phyloP scores from a whole-genome alignment of 2,329 filamentous ascomycete species.

The Pleochaeta shiraiana region DNA sequence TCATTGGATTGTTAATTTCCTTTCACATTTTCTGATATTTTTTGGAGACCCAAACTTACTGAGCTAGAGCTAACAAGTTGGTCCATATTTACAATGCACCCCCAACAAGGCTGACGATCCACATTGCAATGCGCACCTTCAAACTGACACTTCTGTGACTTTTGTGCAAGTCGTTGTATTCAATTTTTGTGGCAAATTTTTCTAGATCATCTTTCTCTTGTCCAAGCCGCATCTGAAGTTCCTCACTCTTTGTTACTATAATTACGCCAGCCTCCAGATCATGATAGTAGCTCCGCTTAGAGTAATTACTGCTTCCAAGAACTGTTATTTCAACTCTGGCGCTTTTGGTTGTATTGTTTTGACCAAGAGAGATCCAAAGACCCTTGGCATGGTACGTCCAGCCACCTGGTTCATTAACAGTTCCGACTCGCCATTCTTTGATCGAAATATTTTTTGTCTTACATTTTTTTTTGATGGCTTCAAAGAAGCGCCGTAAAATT shows the following conservation, averaged over 20 bases:
- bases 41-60: no score
- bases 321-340: constrained; percentile 54
- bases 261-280: constrained; percentile 80
- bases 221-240: constrained; percentile 47
- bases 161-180: constrained; percentile 55
- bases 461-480: constrained; percentile 16
- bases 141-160: constrained; percentile 42
- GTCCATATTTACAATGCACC: constrained; percentile 63
- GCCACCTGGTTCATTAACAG: constrained; percentile 55
- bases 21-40: no score
- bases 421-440: constrained; percentile 74
- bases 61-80: no score
- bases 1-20: no score
- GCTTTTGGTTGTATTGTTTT: constrained; percentile 38
- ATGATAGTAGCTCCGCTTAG: constrained; percentile 74
- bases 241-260: constrained; percentile 58
- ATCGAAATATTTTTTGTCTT: constrained; percentile 40
- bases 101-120: constrained; percentile 70
- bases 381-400: constrained; percentile 99
- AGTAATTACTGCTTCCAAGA: constrained; percentile 89
- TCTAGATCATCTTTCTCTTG: constrained; percentile 66
- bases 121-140: constrained; percentile 77
- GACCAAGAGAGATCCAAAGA: constrained; percentile 62
- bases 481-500: constrained; percentile 62
- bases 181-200: constrained; percentile 45